Base-by-base conservation (phyloP, 202 grass and related monocot genomes). In the Bolboschoenoplectus hybrid region DNA sequence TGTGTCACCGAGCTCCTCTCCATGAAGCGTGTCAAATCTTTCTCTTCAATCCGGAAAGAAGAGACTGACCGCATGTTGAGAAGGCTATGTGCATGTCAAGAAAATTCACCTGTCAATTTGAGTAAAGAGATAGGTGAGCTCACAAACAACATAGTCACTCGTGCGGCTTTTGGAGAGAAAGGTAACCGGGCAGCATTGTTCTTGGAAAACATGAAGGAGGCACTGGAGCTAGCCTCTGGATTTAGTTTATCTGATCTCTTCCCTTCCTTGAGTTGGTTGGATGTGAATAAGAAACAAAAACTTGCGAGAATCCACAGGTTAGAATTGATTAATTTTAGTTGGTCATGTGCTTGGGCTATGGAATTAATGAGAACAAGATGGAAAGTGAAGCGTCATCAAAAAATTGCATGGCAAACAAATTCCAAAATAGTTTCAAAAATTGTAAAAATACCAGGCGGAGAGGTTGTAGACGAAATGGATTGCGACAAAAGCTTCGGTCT, bases 261-360 rank as follows among this genome's bases (percentile, higher is more conserved):
- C 60, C 88, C 88, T 46, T 86, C 78, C 4, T 58, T 89, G 51
- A 83, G 69, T 50, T 86, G 81, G 63, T n/a, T 89, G 40, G 88
- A 86, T 35, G 61, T 82, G 13, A 63, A 45, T 9, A 76, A 66
- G 64, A 78, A n/a, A 63, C 43, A 38, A 82, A 64, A 82, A 17
- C 80, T 82, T 46, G 80, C 40, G 7, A 49, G 57, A 82, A 82
- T 82, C 39, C 60, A 63, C 60, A 49, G 60, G 80, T 82, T 8
- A 82, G 45, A 74, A 34, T 2, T 34, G 9, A 51, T 51, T 14
- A 10, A 0, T 72, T 46, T 1, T 26, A 26, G 10, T 71, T 45
- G n/a, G 7, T 71, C 14, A 32, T 74, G 0, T 32, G 1, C 3
- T 49, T 67, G 10, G 3, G 0, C n/a, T 9, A 51, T 74, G 70